Evolutionary conservation across 1,139 yeast species (phyloP).

Genomic region (Wickerhamomyces sp.): DNA sequence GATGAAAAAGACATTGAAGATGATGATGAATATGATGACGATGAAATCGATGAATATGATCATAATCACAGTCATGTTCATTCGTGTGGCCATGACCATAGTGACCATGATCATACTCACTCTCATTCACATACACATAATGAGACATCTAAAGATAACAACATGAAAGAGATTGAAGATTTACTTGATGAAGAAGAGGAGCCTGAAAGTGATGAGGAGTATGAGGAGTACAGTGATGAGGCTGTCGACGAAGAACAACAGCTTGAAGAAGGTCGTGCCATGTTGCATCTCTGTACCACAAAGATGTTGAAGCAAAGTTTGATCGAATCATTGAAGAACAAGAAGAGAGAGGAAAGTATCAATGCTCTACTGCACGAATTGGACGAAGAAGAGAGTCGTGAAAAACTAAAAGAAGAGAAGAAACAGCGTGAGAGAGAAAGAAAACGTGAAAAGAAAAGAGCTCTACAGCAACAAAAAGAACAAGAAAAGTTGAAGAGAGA

Average conservation of each 20-base stretch:
- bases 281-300: slow-evolving; percentile 68
- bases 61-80: slow-evolving; percentile 5
- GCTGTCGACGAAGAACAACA: slow-evolving; percentile 57
- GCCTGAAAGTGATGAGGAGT: slow-evolving; percentile 22
- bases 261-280: slow-evolving; percentile 41
- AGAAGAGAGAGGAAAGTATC: slow-evolving; percentile 45
- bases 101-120: slow-evolving; percentile 1
- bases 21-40: slow-evolving; percentile 30
- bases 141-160: slow-evolving; percentile 24
- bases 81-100: slow-evolving; percentile 2
- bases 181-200: slow-evolving; percentile 24
- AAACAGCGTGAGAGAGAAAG: slow-evolving; percentile 69
- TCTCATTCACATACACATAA: slow-evolving; percentile 3
- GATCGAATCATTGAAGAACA: slow-evolving; percentile 68
- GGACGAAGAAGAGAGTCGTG: slow-evolving; percentile 68
- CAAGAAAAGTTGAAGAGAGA: slow-evolving; percentile 62
- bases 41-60: slow-evolving; percentile 29
- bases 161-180: slow-evolving; percentile 29
- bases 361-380: slow-evolving; percentile 40
- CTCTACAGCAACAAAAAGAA: slow-evolving; percentile 66
- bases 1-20: slow-evolving; percentile 28
- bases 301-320: slow-evolving; percentile 71
- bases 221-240: slow-evolving; percentile 18
- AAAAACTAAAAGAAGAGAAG: slow-evolving; percentile 67
- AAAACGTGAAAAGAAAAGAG: slow-evolving; percentile 71